Base-by-base conservation (phyloP, 1,139 yeast species). In the Williopsis jadinii region DNA sequence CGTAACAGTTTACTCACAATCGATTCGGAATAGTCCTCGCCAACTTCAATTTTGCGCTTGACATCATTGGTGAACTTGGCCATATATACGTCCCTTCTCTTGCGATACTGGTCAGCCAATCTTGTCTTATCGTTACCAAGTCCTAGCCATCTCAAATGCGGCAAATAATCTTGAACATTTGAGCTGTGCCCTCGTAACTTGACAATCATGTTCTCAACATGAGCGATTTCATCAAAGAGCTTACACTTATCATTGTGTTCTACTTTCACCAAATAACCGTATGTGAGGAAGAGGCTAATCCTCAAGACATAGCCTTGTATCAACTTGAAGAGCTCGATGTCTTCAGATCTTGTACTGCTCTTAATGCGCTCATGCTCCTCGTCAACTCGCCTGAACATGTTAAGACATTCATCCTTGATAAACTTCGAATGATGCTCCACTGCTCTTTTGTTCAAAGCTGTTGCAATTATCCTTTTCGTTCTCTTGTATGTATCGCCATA, bases 141-240 rank as follows among this genome's bases (percentile, higher is more conserved):
- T 11, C 13, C 28, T 3, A 48, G 39, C 29, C 34, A 39, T 38
- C 83, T 63, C 26, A 79, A 52, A 1, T 70, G 41, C 0, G 88
- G 85, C 28, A 84, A 54, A 49, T 74, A 81, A 54, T 84, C 92
- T 48, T 73, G 76, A 27, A 70, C 54, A 55, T 80, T 80, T 5
- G 83, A 70, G 13, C 78, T 66, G 36, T 81, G 82, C 0, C 88
- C 78, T 43, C 94, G 63, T 42, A 80, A 68, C 36, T 72, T 67
- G 35, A 82, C 78, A 38, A 84, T 82, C 37, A 67, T 65, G 49
- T 73, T 78, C 54, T 84, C 95, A n/a, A 78, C 81, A 13, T 63
- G 58, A 28, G 82, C 69, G 30, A 84, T 79, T 45, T 78, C 82
- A 32, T 67, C 61, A 27, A 80, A 72, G 28, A 81, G 55, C 9